phyloP scores from a whole-genome alignment of 305 asterid genomes.

The Fraxinus albicans region DNA sequence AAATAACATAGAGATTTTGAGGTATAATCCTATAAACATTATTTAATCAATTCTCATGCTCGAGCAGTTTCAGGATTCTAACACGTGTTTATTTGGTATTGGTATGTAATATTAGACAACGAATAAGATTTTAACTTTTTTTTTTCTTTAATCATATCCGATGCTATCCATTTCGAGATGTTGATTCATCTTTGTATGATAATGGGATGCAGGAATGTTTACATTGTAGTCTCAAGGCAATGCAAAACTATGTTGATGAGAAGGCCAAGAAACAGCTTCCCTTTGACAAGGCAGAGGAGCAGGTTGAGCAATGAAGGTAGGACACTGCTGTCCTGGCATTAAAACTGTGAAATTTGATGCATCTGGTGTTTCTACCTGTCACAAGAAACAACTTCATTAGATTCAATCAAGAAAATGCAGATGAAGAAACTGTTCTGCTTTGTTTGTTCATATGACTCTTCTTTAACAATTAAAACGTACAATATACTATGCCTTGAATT shows the following conservation, averaged over 20 bases:
- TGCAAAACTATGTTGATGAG: constrained; percentile 42
- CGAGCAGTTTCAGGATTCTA: background rate
- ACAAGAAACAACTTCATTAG: constrained; percentile 7
- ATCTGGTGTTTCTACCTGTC: constrained; percentile 46
- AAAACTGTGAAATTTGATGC: constrained; percentile 65
- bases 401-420: background rate
- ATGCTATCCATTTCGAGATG: background rate
- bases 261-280: constrained; percentile 63
- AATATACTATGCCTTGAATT: background rate
- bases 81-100: background rate
- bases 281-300: constrained; percentile 77
- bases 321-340: constrained; percentile 86
- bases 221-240: constrained; percentile 13
- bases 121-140: background rate
- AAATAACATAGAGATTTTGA: background rate
- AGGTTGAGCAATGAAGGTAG: constrained; percentile 82
- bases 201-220: constrained; percentile 9
- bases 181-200: background rate
- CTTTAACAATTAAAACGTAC: background rate
- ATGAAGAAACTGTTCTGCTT: background rate
- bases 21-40: background rate
- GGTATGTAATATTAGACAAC: background rate
- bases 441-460: background rate
- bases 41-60: background rate
- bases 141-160: background rate